A percentile compares a stretch with the other conserved stretches of the same genome.
Evolutionary conservation across 805 yeast species (phyloP).

Genomic region (Schizosaccharomyces lindneri): DNA sequence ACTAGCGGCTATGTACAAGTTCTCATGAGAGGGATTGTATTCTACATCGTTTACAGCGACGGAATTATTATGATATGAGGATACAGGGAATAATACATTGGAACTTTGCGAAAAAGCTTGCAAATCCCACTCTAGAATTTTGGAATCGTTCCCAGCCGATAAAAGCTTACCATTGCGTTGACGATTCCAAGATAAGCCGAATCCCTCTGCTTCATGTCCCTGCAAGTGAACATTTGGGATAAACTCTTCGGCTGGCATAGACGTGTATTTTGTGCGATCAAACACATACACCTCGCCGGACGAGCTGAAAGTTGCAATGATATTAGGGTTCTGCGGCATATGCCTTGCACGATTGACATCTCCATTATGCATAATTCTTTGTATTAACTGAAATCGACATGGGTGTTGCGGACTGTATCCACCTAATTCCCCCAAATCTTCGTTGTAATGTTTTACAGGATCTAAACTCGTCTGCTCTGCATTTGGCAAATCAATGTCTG

Average conservation of each 20-base stretch:
- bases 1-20: slow-evolving; percentile 41
- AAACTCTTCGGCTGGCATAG: slow-evolving; percentile 17
- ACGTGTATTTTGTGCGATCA: slow-evolving; percentile 52
- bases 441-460: slow-evolving; percentile 8
- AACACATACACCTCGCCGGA: slow-evolving; percentile 15
- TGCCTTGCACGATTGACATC: slow-evolving; percentile 40
- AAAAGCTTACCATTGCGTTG: slow-evolving; percentile 20
- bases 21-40: slow-evolving; percentile 22
- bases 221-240: slow-evolving; percentile 29
- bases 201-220: slow-evolving; percentile 42
- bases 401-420: slow-evolving; percentile 9
- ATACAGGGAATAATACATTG: slow-evolving; percentile 19
- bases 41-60: slow-evolving; percentile 44
- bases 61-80: slow-evolving; percentile 24
- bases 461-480: slow-evolving; percentile 8
- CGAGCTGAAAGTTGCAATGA: slow-evolving; percentile 30
- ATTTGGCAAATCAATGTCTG: slow-evolving; percentile 13
- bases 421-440: slow-evolving; percentile 10
- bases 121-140: slow-evolving; percentile 49
- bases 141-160: slow-evolving; percentile 41
- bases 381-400: slow-evolving; percentile 16
- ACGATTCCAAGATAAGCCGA: slow-evolving; percentile 44
- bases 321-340: slow-evolving; percentile 22
- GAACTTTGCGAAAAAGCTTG: slow-evolving; percentile 7
- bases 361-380: slow-evolving; percentile 36